Conservation (phyloP, 331 rosid genomes). For the Pyrus hybrid region DNA sequence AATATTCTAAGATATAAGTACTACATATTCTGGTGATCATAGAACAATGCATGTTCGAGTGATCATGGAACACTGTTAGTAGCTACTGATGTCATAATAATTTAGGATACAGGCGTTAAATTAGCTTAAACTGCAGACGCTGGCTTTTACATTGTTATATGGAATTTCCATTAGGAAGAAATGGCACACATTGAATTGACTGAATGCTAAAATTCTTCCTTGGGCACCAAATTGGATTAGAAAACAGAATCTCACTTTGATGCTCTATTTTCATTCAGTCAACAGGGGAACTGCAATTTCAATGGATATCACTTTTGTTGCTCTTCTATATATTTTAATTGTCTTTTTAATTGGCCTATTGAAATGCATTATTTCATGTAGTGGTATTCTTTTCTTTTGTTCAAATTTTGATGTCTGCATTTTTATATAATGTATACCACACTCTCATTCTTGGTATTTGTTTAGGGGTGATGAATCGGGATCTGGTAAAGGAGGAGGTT, state of each 20-base stretch:
- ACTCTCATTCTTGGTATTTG: slow-evolving; percentile 6
- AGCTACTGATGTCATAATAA: too few relatives aligned
- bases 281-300: too few relatives aligned
- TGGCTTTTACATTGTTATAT: background rate
- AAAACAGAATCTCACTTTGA: background rate
- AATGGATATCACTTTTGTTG: too few relatives aligned
- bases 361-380: too few relatives aligned
- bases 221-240: background rate
- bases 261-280: too few relatives aligned
- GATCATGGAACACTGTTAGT: background rate
- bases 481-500: slow-evolving; percentile 66
- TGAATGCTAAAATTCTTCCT: background rate
- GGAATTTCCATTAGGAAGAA: background rate
- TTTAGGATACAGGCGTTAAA: too few relatives aligned
- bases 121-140: too few relatives aligned
- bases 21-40: background rate
- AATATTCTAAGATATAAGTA: background rate
- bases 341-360: too few relatives aligned
- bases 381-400: background rate
- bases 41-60: too few relatives aligned
- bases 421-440: background rate
- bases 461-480: slow-evolving; percentile 83
- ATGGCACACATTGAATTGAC: background rate
- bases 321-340: too few relatives aligned
- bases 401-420: background rate